Conservation (phyloP, 1,284 basidiomycete species). For the Sporisorium exsertum region DNA sequence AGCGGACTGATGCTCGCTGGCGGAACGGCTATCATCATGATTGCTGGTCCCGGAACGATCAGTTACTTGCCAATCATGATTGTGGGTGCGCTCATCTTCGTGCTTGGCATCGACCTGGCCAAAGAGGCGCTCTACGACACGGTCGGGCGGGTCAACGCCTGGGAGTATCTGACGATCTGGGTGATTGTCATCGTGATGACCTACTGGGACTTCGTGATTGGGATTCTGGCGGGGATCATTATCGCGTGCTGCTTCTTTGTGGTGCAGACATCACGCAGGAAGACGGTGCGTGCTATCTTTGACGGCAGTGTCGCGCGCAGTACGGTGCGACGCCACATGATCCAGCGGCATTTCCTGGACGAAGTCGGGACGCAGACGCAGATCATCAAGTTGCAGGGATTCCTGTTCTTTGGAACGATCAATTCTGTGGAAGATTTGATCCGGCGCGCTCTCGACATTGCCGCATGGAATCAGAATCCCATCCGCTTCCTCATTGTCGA, state of each 20-base stretch:
- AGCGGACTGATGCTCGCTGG: conserved; percentile 87
- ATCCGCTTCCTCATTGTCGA: conserved; percentile 78
- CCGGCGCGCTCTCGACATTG: conserved; percentile 78
- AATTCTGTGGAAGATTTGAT: conserved; percentile 83
- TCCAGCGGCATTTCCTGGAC: conserved; percentile 88
- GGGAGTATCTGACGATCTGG: conserved; percentile 73
- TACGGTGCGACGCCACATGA: conserved; percentile 87
- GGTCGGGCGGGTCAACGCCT: conserved; percentile 77
- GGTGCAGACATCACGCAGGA: conserved; percentile 84
- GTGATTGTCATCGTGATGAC: conserved; percentile 80
- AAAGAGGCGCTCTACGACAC: conserved; percentile 97
- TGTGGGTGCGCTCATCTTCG: conserved; percentile 87
- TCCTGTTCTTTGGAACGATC: conserved; percentile 97
- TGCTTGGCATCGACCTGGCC: conserved; percentile 91
- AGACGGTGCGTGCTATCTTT: conserved; percentile 64
- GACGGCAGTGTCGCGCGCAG: conserved; percentile 74
- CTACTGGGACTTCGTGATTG: conserved; percentile 80
- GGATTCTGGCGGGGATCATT: conserved; percentile 90
- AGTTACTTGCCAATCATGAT: conserved; percentile 69
- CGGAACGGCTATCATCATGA: conserved; percentile 79
- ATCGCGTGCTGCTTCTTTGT: conserved; percentile 96
- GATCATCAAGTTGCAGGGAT: conserved; percentile 87
- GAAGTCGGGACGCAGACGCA: conserved; percentile 92
- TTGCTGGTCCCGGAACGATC: conserved; percentile 79
- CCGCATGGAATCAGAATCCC: conserved; percentile 81